Evolutionary conservation across 2,329 filamentous ascomycete species (phyloP).

Genomic region (Colletotrichum graminicola): DNA sequence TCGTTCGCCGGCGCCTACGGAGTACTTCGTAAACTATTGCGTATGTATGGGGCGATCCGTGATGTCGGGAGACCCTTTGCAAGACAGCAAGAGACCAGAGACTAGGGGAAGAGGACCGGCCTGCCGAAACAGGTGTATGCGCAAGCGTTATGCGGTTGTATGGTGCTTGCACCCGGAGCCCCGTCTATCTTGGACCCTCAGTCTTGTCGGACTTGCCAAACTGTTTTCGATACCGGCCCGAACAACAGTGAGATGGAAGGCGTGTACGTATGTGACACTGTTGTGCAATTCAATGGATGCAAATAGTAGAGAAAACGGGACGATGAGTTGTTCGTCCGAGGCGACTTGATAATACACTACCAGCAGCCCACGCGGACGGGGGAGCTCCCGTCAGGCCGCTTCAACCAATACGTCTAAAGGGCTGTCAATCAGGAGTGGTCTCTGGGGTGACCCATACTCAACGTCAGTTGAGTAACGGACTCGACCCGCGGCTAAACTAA

Average conservation of each 20-base stretch:
- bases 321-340: conserved; percentile 38
- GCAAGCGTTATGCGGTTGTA: conserved; percentile 26
- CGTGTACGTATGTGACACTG: background rate
- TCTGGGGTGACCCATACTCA: too few species aligned
- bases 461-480: too few species aligned
- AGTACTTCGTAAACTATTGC: background rate
- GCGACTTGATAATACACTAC: conserved; percentile 34
- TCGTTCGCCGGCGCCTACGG: background rate
- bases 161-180: conserved; percentile 26
- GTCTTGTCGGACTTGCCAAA: conserved; percentile 13
- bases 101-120: background rate
- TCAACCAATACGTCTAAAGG: too few species aligned
- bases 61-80: background rate
- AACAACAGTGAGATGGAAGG: conserved; percentile 26
- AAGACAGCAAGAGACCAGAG: background rate
- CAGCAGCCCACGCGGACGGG: conserved; percentile 9
- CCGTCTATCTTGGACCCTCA: conserved; percentile 8
- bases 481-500: too few species aligned
- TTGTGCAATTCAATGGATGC: conserved; percentile 22
- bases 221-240: conserved; percentile 32
- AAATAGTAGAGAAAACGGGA: conserved; percentile 31
- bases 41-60: background rate
- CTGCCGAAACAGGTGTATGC: conserved; percentile 20
- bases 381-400: too few species aligned
- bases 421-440: too few species aligned